Evolutionary conservation across 1,139 yeast genomes (phyloP).

Genomic region (Pichia sp.): DNA sequence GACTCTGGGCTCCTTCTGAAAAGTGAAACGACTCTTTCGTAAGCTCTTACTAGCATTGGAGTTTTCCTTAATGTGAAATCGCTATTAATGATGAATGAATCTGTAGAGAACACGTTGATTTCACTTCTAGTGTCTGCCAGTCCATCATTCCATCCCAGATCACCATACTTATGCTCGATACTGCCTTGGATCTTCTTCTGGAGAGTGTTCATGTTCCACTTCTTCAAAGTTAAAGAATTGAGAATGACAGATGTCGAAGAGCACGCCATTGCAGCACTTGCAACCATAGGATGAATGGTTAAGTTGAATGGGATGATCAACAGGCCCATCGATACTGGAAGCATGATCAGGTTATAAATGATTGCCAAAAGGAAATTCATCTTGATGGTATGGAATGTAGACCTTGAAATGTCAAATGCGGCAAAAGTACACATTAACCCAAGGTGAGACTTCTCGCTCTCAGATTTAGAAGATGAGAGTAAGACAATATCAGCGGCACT

Average conservation of each 20-base stretch:
- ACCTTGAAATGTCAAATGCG: constrained; percentile 64
- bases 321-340: constrained; percentile 95
- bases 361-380: constrained; percentile 82
- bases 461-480: constrained; percentile 21
- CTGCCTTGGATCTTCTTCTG: neutral
- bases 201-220: constrained; percentile 39
- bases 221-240: constrained; percentile 65
- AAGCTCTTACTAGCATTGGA: too few relatives aligned
- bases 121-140: constrained; percentile 6
- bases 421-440: constrained; percentile 56
- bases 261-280: constrained; percentile 91
- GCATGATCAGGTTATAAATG: constrained; percentile 76
- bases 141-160: constrained; percentile 8
- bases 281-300: constrained; percentile 79
- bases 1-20: constrained; percentile 2
- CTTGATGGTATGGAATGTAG: constrained; percentile 70
- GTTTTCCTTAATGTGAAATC: too few relatives aligned
- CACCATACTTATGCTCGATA: neutral
- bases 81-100: constrained; percentile 6
- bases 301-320: constrained; percentile 70
- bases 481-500: constrained; percentile 95
- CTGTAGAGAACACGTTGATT: constrained; percentile 3
- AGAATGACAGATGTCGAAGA: constrained; percentile 85
- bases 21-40: neutral
- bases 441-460: constrained; percentile 3